Evolutionary conservation across 2,329 filamentous ascomycete species (phyloP).

Genomic region (Hymenoscyphus occultus): DNA sequence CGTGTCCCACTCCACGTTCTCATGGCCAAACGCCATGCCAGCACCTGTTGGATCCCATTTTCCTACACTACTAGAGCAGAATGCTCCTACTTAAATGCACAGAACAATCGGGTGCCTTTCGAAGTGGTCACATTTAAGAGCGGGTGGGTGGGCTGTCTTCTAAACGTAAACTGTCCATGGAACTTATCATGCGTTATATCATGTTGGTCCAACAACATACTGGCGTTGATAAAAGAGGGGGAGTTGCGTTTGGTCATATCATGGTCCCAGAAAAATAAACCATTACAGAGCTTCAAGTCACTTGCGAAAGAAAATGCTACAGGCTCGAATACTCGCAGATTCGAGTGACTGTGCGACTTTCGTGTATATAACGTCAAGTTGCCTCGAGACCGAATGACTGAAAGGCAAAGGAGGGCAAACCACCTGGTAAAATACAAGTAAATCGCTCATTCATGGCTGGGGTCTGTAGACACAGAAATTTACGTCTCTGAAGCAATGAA

Average conservation of each 20-base stretch:
- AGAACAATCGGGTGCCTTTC: neutral
- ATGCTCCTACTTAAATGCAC: neutral
- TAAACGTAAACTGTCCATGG: constrained; percentile 10
- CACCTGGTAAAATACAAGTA: constrained; percentile 11
- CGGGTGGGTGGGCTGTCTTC: neutral
- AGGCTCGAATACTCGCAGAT: constrained; percentile 22
- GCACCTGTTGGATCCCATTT: neutral
- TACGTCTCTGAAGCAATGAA: neutral
- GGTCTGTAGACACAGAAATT: neutral
- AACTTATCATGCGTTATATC: constrained; percentile 15
- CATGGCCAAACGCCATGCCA: neutral
- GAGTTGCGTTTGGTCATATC: constrained; percentile 15
- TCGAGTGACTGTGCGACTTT: constrained; percentile 26
- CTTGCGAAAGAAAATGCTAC: constrained; percentile 19
- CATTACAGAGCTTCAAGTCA: constrained; percentile 14
- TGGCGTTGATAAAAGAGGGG: constrained; percentile 12
- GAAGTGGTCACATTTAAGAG: neutral
- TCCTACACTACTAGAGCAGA: neutral
- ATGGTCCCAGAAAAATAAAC: constrained; percentile 9
- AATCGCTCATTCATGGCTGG: constrained; percentile 11
- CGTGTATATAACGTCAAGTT: constrained; percentile 19
- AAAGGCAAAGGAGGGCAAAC: constrained; percentile 10
- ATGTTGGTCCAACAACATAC: constrained; percentile 19
- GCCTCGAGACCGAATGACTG: constrained; percentile 16
- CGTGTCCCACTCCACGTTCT: constrained; percentile 21